These are phyloP conservation scores for Podaxis rugospora DNA, from an alignment of 768 basidiomycete genomes.

Conservation along the genomic window DNA sequence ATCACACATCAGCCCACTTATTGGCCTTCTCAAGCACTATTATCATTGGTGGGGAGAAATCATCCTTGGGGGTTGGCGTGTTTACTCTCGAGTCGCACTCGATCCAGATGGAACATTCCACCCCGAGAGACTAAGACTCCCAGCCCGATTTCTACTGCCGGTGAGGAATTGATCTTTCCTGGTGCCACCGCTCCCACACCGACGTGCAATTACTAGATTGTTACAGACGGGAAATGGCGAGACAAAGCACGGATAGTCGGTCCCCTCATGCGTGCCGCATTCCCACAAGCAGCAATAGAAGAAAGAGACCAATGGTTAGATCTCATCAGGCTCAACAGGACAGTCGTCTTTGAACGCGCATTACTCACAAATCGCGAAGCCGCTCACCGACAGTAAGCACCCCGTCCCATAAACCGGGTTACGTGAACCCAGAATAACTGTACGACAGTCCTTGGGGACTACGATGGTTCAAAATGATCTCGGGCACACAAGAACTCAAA, in stretches of 20 bases:
- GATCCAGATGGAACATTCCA: constrained; percentile 12
- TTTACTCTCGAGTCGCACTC: constrained; percentile 27
- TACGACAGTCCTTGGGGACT: constrained; percentile 20
- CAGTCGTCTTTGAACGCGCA: constrained; percentile 58
- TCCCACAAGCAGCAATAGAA: constrained; percentile 57
- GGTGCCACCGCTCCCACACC: constrained; percentile 5
- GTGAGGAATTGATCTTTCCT: background rate
- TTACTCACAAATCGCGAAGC: constrained; percentile 61
- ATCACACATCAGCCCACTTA: background rate
- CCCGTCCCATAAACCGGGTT: background rate
- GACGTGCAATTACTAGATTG: constrained; percentile 13
- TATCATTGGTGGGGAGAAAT: constrained; percentile 48
- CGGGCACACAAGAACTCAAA: constrained; percentile 26
- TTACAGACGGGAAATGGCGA: constrained; percentile 42
- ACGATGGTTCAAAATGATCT: constrained; percentile 32
- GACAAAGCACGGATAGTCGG: constrained; percentile 59
- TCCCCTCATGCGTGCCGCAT: constrained; percentile 60
- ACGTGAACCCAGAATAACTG: background rate
- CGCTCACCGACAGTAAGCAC: constrained; percentile 43
- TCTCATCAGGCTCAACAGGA: constrained; percentile 36
- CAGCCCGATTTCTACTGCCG: constrained; percentile 29
- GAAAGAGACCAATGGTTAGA: constrained; percentile 60
- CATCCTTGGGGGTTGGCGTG: constrained; percentile 37
- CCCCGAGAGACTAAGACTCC: constrained; percentile 17
- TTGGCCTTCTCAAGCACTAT: constrained; percentile 28